Evolutionary conservation across 129 eudicot genomes (phyloP).

Genomic region (Kitagawia praeruptora): DNA sequence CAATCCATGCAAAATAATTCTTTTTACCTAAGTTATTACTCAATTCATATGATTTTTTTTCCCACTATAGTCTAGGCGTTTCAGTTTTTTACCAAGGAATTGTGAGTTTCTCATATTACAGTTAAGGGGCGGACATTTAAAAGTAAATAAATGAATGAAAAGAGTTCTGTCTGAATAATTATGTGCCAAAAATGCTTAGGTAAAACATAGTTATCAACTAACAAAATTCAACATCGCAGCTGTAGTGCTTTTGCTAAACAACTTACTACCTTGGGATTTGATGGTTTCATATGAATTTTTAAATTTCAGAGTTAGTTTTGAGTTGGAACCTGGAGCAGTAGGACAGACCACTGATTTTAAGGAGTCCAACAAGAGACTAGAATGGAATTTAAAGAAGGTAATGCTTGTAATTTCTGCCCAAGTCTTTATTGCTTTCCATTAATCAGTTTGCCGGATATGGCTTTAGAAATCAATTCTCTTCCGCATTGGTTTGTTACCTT

Average conservation of each 20-base stretch:
- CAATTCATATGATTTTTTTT: no score
- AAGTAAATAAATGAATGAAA: no score
- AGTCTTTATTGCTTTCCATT: background rate
- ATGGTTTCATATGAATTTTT: background rate
- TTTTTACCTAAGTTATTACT: no score
- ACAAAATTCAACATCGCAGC: no score
- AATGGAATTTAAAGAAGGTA: constrained; percentile 89
- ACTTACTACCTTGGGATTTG: background rate
- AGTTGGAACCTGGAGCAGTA: constrained; percentile 81
- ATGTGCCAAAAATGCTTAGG: background rate
- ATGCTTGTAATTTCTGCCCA: background rate
- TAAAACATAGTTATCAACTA: no score
- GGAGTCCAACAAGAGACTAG: constrained; percentile 74
- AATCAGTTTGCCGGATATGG: background rate
- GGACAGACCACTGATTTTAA: constrained; percentile 87
- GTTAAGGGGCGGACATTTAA: no score
- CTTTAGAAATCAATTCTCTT: no score
- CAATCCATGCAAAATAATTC: background rate
- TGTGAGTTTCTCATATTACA: background rate
- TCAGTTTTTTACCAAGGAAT: background rate
- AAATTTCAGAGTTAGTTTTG: constrained; percentile 72
- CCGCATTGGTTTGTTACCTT: no score
- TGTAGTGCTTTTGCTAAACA: no score
- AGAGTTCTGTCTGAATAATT: background rate
- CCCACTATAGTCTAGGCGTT: background rate